Conservation (phyloP, 2,329 filamentous ascomycete genomes). For the Lojkania enalia region DNA sequence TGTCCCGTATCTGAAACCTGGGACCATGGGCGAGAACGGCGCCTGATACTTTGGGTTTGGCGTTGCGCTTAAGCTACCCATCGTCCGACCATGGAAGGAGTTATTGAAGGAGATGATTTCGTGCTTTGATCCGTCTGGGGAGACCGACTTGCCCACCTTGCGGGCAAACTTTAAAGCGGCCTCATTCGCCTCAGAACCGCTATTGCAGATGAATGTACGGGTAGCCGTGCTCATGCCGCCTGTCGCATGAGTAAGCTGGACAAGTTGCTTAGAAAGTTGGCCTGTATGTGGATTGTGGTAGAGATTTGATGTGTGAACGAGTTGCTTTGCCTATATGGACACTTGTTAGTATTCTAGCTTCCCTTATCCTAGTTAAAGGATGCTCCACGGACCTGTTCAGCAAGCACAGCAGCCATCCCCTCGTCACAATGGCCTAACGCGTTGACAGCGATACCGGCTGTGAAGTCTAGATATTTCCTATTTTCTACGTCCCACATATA, state of each 20-base stretch:
- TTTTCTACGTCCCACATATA: conserved; percentile 91
- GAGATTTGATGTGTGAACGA: conserved; percentile 92
- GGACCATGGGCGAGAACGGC: conserved; percentile 93
- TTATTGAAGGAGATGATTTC: conserved; percentile 90
- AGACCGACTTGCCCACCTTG: conserved; percentile 79
- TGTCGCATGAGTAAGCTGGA: conserved; percentile 77
- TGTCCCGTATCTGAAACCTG: conserved; percentile 83
- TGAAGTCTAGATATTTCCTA: conserved; percentile 89
- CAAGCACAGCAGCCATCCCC: conserved; percentile 72
- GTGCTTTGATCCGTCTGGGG: conserved; percentile 71
- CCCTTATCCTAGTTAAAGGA: background rate
- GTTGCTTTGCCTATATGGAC: conserved; percentile 58
- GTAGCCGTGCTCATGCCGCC: conserved; percentile 80
- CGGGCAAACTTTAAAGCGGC: conserved; percentile 96
- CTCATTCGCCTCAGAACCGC: conserved; percentile 95
- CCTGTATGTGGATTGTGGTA: conserved; percentile 98
- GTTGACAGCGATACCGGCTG: conserved; percentile 94
- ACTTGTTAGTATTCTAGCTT: conserved; percentile 16
- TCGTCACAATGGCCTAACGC: conserved; percentile 87
- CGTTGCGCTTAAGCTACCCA: conserved; percentile 93
- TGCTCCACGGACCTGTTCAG: conserved; percentile 65
- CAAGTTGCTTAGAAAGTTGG: conserved; percentile 79
- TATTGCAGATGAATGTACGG: conserved; percentile 92
- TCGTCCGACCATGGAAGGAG: conserved; percentile 95
- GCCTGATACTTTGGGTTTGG: conserved; percentile 97